Evolutionary conservation across 1,139 yeast genomes (phyloP).

Genomic region (Yamadazyma diospyri): DNA sequence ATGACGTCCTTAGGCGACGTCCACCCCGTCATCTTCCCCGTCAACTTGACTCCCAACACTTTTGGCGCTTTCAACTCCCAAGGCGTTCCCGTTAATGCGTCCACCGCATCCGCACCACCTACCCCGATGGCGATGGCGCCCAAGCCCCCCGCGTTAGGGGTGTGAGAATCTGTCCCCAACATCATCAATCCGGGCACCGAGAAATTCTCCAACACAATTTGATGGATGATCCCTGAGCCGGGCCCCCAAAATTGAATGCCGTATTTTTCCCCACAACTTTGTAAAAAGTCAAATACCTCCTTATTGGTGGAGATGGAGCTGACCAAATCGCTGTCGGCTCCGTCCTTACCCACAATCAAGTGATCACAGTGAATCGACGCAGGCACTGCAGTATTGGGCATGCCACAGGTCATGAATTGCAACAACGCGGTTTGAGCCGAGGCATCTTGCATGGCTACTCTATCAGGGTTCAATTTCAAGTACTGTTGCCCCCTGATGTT

Average conservation of each 20-base stretch:
- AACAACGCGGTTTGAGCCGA: conserved; percentile 96
- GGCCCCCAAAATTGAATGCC: conserved; percentile 99
- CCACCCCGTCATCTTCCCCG: conserved; percentile 89
- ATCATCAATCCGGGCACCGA: conserved; percentile 93
- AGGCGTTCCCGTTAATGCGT: conserved; percentile 94
- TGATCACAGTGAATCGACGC: conserved; percentile 97
- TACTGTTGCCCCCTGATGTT: conserved; percentile 81
- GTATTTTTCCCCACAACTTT: conserved; percentile 85
- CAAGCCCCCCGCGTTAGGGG: conserved; percentile 97
- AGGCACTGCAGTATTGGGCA: conserved; percentile 82
- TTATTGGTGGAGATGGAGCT: conserved; percentile 78
- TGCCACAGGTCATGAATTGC: conserved; percentile 96
- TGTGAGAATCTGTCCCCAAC: conserved; percentile 96
- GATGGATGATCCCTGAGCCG: conserved; percentile 97
- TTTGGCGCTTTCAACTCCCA: conserved; percentile 99
- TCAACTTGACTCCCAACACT: conserved; percentile 84
- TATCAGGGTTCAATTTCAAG: conserved; percentile 89
- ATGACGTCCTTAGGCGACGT: conserved; percentile 94
- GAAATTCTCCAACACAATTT: conserved; percentile 92
- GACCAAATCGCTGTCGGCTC: conserved; percentile 75
- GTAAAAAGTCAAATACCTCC: conserved; percentile 91
- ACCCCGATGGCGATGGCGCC: conserved; percentile 98
- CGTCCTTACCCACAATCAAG: conserved; percentile 91
- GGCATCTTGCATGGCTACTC: conserved; percentile 99
- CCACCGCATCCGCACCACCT: conserved; percentile 99